Conservation (phyloP, 305 asterid genomes). For the Rubia occidens region DNA sequence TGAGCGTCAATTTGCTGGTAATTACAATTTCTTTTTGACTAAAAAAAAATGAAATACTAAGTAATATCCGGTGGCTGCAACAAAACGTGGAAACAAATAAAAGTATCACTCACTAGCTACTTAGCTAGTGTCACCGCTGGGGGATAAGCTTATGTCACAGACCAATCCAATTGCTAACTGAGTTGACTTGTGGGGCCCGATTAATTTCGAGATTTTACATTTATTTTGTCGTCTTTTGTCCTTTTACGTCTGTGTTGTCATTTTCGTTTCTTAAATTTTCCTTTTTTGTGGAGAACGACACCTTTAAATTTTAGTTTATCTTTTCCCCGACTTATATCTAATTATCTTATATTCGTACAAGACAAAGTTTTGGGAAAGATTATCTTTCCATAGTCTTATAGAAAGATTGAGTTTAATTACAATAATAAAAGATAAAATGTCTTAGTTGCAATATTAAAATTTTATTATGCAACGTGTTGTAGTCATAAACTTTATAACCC, state of each 20-base stretch:
- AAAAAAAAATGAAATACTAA: constrained; percentile 15
- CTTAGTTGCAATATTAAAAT: not conserved
- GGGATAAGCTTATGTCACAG: constrained; percentile 13
- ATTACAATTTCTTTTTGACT: not conserved
- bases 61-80: constrained; percentile 15
- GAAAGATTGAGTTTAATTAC: no score
- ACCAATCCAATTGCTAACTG: constrained; percentile 8
- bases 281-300: not conserved
- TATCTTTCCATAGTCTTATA: no score
- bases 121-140: constrained; percentile 21
- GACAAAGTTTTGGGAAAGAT: no score
- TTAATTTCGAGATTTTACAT: not conserved
- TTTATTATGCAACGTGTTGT: no score
- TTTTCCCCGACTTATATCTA: no score
- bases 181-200: not conserved
- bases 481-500: no score
- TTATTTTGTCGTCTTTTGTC: not conserved
- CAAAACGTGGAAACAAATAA: constrained; percentile 52
- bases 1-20: constrained; percentile 19
- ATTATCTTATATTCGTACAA: no score
- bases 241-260: not conserved
- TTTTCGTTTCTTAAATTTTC: not conserved
- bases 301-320: not conserved
- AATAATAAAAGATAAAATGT: no score
- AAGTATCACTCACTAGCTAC: constrained; percentile 33